These are phyloP conservation scores for Hypoxylon crocopeplum DNA, from an alignment of 495 filamentous ascomycete species.

Conservation along the genomic window DNA sequence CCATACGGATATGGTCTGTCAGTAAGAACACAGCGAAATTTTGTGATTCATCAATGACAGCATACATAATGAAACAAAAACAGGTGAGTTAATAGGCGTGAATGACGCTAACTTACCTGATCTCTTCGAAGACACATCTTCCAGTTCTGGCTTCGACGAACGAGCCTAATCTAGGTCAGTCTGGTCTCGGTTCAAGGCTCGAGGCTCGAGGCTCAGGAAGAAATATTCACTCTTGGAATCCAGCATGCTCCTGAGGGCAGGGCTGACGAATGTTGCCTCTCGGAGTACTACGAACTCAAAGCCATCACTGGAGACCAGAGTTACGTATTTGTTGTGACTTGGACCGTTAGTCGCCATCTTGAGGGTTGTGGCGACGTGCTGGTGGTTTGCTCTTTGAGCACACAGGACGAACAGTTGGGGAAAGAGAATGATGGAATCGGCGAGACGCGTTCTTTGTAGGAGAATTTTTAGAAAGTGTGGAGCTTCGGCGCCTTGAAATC, in stretches of 20 bases:
- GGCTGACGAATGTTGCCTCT: slow-evolving; percentile 75
- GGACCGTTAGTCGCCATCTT: slow-evolving; percentile 33
- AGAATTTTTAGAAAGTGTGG: slow-evolving; percentile 16
- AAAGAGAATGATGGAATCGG: background rate
- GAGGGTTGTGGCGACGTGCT: background rate
- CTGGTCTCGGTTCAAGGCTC: background rate
- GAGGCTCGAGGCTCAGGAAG: background rate
- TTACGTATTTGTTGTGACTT: slow-evolving; percentile 69
- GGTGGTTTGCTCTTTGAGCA: background rate
- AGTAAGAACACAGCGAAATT: slow-evolving; percentile 49
- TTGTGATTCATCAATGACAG: slow-evolving; percentile 49
- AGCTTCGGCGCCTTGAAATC: background rate
- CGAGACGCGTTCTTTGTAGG: slow-evolving; percentile 10
- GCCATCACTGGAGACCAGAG: slow-evolving; percentile 83
- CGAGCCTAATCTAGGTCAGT: slow-evolving; percentile 56
- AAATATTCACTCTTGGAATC: slow-evolving; percentile 72
- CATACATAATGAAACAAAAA: background rate
- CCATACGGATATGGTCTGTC: slow-evolving; percentile 47
- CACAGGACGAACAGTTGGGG: background rate
- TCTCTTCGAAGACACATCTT: slow-evolving; percentile 70
- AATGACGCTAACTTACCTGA: slow-evolving; percentile 63
- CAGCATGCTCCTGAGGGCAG: slow-evolving; percentile 84
- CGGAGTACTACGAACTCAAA: slow-evolving; percentile 88
- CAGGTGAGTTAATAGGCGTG: slow-evolving; percentile 1
- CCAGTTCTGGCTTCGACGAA: slow-evolving; percentile 74